Evolutionary conservation across 2,329 filamentous ascomycete species (phyloP), one percentile per base, ranked within the genome.

Genomic region (Colletotrichum neosansevieriae): DNA sequence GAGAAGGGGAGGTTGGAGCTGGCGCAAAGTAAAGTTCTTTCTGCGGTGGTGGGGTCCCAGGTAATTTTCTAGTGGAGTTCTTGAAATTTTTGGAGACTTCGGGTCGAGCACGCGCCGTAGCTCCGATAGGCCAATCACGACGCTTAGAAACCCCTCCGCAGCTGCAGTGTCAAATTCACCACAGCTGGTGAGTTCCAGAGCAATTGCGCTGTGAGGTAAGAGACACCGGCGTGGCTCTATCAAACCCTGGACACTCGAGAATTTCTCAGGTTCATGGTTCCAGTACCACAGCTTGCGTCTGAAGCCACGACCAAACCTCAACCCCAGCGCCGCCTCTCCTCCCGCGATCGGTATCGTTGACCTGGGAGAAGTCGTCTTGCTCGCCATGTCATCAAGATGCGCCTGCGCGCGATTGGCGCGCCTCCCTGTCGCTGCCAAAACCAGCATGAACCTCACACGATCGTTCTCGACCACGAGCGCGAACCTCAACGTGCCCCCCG

Each of bases 401-500:
- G 19, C 68, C 34, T 69, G 70, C 50, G 42, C 68, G 61, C 63
- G 50, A 21, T 21, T 68, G 49, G 56, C 70, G 57, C 69, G 69
- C 51, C 60, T 71, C 40, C 58, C 64, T 5, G n/a, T 50, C 36
- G 58, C 40, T 40, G 34, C 57, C 29, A 60, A 47, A 57, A 36
- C 66, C 9, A 50, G 59, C 62, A 45, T 69, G 19, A 63, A 68
- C 63, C 50, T 71, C 64, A 69, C 61, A 50, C 75, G 78, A 66
- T 70, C 71, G 38, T 78, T 81, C 67, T 79, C 79, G 21, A 76
- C 76, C 7, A 78, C 78, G 64, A 62, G 70, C 59, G 44, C 71
- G 45, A 70, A 74, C 69, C 76, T 70, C 36, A 61, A 54, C 5
- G 67, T 69, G 71, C 91, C 91, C 17, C 95, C 96, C 56, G 93